A percentile compares a stretch with the other conserved stretches of the same genome.
phyloP scores from a whole-genome alignment of 305 asterid genomes.

The Solanum aculeatissimum region DNA sequence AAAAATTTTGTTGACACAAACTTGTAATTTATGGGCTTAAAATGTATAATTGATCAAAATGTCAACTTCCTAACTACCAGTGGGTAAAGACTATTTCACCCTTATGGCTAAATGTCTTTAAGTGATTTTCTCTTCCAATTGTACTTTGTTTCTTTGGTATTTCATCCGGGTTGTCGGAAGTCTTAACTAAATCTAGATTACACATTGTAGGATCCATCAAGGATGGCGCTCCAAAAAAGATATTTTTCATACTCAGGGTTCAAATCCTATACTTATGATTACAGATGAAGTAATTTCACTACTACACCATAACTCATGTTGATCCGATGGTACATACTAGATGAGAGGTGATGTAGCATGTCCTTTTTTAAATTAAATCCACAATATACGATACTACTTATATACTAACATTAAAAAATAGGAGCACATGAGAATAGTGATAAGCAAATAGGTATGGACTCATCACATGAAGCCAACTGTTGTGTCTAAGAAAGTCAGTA shows the following conservation, averaged over 20 bases:
- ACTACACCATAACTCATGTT: too few species aligned
- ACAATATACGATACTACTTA: neutral
- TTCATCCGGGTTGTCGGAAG: too few species aligned
- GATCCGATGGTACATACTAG: neutral
- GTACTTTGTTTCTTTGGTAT: neutral
- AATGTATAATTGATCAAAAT: neutral
- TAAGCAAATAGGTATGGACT: neutral
- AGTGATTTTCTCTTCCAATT: neutral
- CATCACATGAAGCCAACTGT: slow-evolving; percentile 28
- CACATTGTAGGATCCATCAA: too few species aligned
- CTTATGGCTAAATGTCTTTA: neutral
- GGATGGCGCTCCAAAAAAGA: too few species aligned
- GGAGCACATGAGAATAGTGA: neutral
- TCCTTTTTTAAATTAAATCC: neutral
- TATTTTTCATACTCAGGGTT: too few species aligned
- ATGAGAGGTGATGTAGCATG: neutral
- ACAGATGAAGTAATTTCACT: too few species aligned
- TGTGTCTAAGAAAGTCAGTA: slow-evolving; percentile 20
- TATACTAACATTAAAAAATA: neutral
- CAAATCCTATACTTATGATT: too few species aligned
- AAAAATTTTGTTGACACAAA: too few species aligned
- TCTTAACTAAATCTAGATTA: too few species aligned
- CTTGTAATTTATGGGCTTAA: too few species aligned
- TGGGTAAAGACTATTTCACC: neutral
- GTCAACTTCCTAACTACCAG: neutral